Percentiles rank a stretch among this genome's conserved stretches.
Conservation (phyloP, 768 basidiomycete species). For the Serpula lacrymans region DNA sequence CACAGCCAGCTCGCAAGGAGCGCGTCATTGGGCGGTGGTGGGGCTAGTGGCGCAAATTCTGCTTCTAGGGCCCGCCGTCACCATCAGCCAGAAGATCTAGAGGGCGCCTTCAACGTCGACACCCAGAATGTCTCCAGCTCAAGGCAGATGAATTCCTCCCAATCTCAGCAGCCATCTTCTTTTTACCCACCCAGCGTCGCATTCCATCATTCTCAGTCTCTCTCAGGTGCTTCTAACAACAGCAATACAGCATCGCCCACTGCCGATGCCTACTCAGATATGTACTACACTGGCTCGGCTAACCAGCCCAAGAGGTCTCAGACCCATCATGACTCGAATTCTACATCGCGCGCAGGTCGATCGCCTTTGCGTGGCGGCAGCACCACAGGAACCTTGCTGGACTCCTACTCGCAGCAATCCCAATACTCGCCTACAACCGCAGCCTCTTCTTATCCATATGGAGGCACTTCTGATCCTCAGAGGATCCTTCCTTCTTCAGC, state of each 20-base stretch:
- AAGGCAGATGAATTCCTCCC: conserved; percentile 26
- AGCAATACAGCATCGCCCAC: conserved; percentile 33
- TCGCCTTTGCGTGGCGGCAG: conserved; percentile 62
- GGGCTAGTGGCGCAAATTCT: conserved; percentile 32
- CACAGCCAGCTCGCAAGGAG: conserved; percentile 62
- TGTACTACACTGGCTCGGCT: conserved; percentile 55
- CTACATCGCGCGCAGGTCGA: conserved; percentile 46
- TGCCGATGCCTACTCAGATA: conserved; percentile 52
- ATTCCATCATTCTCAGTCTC: conserved; percentile 51
- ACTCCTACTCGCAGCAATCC: conserved; percentile 69
- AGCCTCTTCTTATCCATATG: conserved; percentile 44
- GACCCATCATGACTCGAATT: conserved; percentile 49
- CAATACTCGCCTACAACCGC: conserved; percentile 59
- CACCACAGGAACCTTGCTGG: conserved; percentile 50
- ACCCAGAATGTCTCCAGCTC: conserved; percentile 15
- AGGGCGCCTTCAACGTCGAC: conserved; percentile 45
- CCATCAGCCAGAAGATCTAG: conserved; percentile 68
- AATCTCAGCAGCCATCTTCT: conserved; percentile 39
- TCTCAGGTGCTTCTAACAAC: conserved; percentile 27
- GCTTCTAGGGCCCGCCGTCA: conserved; percentile 57
- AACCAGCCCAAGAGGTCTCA: conserved; percentile 56
- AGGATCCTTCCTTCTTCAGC: conserved; percentile 37
- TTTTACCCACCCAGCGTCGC: conserved; percentile 58
- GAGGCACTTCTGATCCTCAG: conserved; percentile 32
- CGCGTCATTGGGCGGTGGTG: conserved; percentile 55